These are phyloP conservation scores for Fomitopsis schrenkii DNA, from an alignment of 1,284 basidiomycete species.

Conservation along the genomic window DNA sequence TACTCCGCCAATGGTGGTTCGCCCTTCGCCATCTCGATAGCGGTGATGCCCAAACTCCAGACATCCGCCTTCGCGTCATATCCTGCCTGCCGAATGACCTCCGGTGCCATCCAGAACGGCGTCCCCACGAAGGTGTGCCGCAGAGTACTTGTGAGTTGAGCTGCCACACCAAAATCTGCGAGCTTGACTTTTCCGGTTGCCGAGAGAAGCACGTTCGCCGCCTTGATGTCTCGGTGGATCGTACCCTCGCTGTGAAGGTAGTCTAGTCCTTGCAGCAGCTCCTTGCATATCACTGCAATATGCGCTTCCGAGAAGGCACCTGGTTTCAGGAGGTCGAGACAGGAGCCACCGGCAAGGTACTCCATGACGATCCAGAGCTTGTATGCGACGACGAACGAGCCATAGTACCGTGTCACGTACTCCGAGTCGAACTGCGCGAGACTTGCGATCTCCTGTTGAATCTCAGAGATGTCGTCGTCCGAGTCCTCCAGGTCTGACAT, in stretches of 20 bases:
- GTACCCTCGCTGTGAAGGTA: conserved; percentile 95
- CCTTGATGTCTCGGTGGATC: conserved; percentile 98
- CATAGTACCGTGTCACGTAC: conserved; percentile 95
- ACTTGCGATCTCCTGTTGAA: conserved; percentile 96
- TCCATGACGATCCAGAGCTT: conserved; percentile 99
- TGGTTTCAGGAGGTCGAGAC: conserved; percentile 91
- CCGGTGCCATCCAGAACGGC: conserved; percentile 98
- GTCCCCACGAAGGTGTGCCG: conserved; percentile 95
- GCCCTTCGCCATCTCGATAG: conserved; percentile 94
- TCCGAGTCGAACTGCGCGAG: conserved; percentile 95
- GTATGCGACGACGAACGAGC: conserved; percentile 94
- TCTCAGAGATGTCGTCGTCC: conserved; percentile 94
- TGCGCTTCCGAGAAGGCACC: conserved; percentile 89
- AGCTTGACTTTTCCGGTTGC: conserved; percentile 93
- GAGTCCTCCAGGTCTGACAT: conserved; percentile 77
- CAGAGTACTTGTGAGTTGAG: conserved; percentile 84
- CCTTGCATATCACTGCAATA: conserved; percentile 92
- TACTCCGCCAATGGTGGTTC: conserved; percentile 93
- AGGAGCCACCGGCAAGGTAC: conserved; percentile 97
- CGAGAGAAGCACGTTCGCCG: conserved; percentile 92
- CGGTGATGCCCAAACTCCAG: conserved; percentile 96
- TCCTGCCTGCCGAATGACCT: conserved; percentile 95
- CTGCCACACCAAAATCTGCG: conserved; percentile 95
- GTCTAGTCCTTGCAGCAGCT: conserved; percentile 90
- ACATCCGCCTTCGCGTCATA: conserved; percentile 97